phyloP scores from a whole-genome alignment of 177 flowering plant genomes.

The Vitis hybrid region DNA sequence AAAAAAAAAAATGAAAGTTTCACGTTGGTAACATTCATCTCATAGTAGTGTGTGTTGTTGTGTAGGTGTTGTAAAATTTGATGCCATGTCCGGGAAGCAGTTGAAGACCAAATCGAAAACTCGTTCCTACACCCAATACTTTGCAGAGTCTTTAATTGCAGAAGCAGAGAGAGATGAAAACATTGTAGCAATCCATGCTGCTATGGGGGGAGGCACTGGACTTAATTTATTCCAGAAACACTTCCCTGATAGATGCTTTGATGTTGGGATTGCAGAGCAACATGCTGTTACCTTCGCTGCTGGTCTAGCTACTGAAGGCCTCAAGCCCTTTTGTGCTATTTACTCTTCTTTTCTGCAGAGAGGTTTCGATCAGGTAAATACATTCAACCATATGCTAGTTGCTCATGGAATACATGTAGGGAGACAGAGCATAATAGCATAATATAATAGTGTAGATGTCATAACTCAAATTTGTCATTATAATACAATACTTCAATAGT shows the following conservation, averaged over 20 bases:
- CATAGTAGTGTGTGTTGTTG: not conserved
- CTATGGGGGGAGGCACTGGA: constrained; percentile 68
- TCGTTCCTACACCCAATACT: constrained; percentile 41
- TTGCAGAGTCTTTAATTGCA: constrained; percentile 47
- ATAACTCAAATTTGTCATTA: too few species aligned
- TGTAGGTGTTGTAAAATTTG: constrained; percentile 44
- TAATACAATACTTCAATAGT: too few species aligned
- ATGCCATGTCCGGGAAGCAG: constrained; percentile 37
- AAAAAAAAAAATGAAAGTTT: too few species aligned
- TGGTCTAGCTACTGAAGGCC: constrained; percentile 53
- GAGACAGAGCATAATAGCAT: too few species aligned
- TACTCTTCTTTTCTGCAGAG: constrained; percentile 58
- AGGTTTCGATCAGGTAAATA: constrained; percentile 51
- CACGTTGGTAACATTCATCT: too few species aligned
- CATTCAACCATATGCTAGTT: not conserved
- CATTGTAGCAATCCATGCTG: constrained; percentile 54
- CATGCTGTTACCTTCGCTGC: constrained; percentile 67
- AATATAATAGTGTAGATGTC: too few species aligned
- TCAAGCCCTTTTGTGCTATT: constrained; percentile 58
- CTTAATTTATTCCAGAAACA: constrained; percentile 43
- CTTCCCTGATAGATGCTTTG: constrained; percentile 48
- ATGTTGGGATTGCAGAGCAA: constrained; percentile 63
- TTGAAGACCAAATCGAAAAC: constrained; percentile 28
- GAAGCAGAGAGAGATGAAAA: constrained; percentile 47
- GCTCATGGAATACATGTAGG: too few species aligned